These are phyloP conservation scores for Trichosporon sp. DNA, from an alignment of 1,284 basidiomycete species.

Conservation along the genomic window DNA sequence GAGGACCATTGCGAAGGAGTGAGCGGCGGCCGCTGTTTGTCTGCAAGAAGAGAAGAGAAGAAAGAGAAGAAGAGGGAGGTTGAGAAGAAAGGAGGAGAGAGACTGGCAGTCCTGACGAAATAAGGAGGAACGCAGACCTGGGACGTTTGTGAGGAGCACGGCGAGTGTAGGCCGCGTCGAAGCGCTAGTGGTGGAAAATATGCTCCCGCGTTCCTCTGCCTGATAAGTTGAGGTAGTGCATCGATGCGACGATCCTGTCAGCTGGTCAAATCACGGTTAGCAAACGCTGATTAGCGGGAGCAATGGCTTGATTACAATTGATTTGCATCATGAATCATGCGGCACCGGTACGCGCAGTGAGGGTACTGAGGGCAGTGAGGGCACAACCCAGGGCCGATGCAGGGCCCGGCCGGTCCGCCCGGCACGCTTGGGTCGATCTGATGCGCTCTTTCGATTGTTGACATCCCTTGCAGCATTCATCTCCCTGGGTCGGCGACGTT, in stretches of 20 bases:
- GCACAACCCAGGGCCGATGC: neutral
- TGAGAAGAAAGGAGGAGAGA: neutral
- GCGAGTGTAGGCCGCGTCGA: neutral
- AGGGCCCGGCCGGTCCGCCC: neutral
- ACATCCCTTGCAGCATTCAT: neutral
- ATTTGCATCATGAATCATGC: neutral
- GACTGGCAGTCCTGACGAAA: neutral
- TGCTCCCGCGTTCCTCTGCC: neutral
- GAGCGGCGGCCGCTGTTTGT: neutral
- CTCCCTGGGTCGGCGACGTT: too few relatives aligned
- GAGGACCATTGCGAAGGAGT: slow-evolving; percentile 4
- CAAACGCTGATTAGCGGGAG: neutral
- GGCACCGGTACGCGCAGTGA: too few relatives aligned
- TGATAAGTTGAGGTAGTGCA: too few relatives aligned
- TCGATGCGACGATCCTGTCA: neutral
- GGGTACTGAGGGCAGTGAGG: too few relatives aligned
- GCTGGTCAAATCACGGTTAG: neutral
- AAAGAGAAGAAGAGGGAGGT: neutral
- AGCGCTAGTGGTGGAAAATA: slow-evolving; percentile 2
- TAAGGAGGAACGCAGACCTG: neutral
- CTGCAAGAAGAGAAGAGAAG: neutral
- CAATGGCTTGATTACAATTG: neutral
- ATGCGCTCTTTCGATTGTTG: neutral
- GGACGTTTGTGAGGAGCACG: neutral
- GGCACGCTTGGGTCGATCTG: neutral